These are phyloP conservation scores for Penicillium waksmanii DNA, from an alignment of 495 filamentous ascomycete species.

Conservation along the genomic window DNA sequence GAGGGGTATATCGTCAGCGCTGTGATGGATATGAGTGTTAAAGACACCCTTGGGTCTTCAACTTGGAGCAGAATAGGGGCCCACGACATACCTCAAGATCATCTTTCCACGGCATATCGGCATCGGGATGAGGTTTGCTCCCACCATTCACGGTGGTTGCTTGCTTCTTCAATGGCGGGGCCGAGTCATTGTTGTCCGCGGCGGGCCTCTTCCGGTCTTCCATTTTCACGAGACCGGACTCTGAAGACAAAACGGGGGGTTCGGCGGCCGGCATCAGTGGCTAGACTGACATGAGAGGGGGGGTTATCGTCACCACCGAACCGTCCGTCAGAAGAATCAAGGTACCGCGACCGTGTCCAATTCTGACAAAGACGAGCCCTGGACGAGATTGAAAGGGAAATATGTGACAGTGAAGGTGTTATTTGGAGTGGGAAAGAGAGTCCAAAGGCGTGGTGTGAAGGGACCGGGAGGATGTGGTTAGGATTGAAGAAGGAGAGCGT, in stretches of 20 bases:
- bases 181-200: slow-evolving; percentile 73
- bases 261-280: slow-evolving; percentile 83
- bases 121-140: slow-evolving; percentile 72
- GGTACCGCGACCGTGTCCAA: slow-evolving; percentile 36
- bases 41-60: not conserved
- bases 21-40: not conserved
- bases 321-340: slow-evolving; percentile 42
- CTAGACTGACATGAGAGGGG: slow-evolving; percentile 44
- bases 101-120: slow-evolving; percentile 81
- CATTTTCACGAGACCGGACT: slow-evolving; percentile 83
- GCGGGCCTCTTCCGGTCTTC: slow-evolving; percentile 95
- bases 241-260: slow-evolving; percentile 68
- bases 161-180: slow-evolving; percentile 85
- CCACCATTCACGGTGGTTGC: slow-evolving; percentile 73
- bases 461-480: slow-evolving; percentile 26
- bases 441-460: slow-evolving; percentile 2
- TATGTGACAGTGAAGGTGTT: slow-evolving; percentile 13
- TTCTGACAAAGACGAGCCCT: slow-evolving; percentile 23
- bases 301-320: slow-evolving; percentile 44
- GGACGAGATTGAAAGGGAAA: not conserved
- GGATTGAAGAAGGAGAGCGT: slow-evolving; percentile 40
- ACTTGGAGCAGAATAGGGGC: not conserved
- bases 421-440: slow-evolving; percentile 3
- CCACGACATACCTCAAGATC: slow-evolving; percentile 80
- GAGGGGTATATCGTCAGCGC: slow-evolving; percentile 16